A percentile compares a stretch with the other conserved stretches of the same genome.
These are phyloP conservation scores for Pterocarpus macrocarpus DNA, from an alignment of 306 rosid genomes.

Conservation along the genomic window DNA sequence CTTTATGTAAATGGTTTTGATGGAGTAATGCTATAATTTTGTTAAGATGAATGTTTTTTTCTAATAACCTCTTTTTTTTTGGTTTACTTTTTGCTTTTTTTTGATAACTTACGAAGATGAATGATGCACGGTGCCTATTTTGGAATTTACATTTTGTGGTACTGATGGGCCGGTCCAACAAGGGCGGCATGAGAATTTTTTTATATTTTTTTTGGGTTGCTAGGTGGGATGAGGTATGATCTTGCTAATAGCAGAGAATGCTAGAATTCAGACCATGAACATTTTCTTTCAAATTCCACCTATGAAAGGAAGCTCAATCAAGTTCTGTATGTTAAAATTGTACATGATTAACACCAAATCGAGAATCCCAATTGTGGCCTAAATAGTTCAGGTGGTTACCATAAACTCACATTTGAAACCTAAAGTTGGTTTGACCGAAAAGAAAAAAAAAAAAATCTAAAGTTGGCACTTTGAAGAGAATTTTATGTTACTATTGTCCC, in stretches of 20 bases:
- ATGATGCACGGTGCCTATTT: background rate
- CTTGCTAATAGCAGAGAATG: background rate
- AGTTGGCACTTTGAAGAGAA: too few species aligned
- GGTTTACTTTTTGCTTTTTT: too few species aligned
- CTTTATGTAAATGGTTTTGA: background rate
- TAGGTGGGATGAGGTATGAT: too few species aligned
- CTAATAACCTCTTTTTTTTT: background rate
- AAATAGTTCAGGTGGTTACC: background rate
- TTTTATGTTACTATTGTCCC: too few species aligned
- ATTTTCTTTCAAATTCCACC: background rate
- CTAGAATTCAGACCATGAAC: background rate
- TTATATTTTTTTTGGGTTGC: too few species aligned
- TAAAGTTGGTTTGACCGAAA: too few species aligned
- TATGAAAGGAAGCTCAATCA: background rate
- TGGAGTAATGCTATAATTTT: background rate
- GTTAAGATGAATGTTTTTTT: background rate
- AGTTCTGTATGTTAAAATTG: background rate
- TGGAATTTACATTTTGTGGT: too few species aligned
- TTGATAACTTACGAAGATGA: too few species aligned
- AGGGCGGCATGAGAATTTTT: background rate
- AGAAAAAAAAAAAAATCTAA: too few species aligned
- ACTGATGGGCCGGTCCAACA: too few species aligned
- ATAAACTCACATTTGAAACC: too few species aligned
- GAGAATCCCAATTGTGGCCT: background rate
- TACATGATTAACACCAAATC: background rate